phyloP scores from a whole-genome alignment of 129 eudicot species.

The Artemisia argyi region DNA sequence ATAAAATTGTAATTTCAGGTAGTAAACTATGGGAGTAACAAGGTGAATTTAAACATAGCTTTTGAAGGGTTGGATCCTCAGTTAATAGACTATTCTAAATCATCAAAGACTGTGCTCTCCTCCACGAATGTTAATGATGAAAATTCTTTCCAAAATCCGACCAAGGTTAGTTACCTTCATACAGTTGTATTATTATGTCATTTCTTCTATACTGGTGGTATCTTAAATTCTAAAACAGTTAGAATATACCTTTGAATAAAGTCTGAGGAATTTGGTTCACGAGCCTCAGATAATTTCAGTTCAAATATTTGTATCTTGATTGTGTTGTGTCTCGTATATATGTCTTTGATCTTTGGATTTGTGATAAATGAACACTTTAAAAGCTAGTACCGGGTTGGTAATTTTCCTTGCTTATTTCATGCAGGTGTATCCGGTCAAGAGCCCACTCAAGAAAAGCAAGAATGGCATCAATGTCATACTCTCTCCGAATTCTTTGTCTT shows the following conservation, averaged over 20 bases:
- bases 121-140: slow-evolving; percentile 70
- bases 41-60: slow-evolving; percentile 53
- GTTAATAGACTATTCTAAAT: slow-evolving; percentile 34
- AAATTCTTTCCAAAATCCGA: slow-evolving; percentile 68
- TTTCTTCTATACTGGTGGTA: too few relatives aligned
- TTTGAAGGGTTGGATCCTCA: slow-evolving; percentile 47
- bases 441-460: slow-evolving; percentile 35
- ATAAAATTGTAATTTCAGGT: slow-evolving; percentile 40
- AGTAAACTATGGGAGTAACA: slow-evolving; percentile 65
- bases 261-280: too few relatives aligned
- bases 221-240: too few relatives aligned
- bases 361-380: too few relatives aligned
- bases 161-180: slow-evolving; percentile 47
- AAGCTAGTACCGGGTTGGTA: background rate
- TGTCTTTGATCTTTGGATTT: too few relatives aligned
- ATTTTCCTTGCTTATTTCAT: background rate
- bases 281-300: too few relatives aligned
- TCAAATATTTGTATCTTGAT: too few relatives aligned
- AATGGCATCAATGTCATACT: slow-evolving; percentile 39
- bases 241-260: too few relatives aligned
- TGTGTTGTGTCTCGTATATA: too few relatives aligned
- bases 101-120: slow-evolving; percentile 52
- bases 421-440: slow-evolving; percentile 46
- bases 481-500: slow-evolving; percentile 54
- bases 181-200: too few relatives aligned